Base-by-base conservation (phyloP, 169 alveolate genomes). In the Plasmodium knowlesi region DNA sequence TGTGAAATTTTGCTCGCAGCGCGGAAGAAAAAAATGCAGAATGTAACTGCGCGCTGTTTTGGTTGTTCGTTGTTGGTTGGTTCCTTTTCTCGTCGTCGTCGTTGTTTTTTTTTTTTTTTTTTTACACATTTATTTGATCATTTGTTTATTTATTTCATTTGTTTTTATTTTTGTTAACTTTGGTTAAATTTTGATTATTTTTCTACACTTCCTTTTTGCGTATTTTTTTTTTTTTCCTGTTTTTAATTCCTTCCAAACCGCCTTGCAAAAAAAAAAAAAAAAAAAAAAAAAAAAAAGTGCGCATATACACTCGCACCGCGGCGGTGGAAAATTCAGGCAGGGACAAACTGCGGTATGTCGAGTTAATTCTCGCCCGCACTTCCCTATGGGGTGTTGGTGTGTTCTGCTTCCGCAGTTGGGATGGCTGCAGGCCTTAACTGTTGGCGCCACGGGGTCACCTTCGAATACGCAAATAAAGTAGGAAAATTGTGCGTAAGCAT, bases 371-470 rank as follows among this genome's bases (percentile, higher is more conserved):
- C 8, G 37, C 37, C 37, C 25, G n/a, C 30, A 67, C 6, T 50
- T 50, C 5, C 30, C 76, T 67, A 14, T 67, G 76, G 41, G n/a
- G 12, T 3, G 39, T n/a, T 19, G 12, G 34, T 12, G 34, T 6
- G 76, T n/a, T 61, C 28, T 61, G 76, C 28, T 61, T 61, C 76
- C 34, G 76, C 76, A 19, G 76, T 28, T 67, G 30, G 76, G 76
- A 25, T 25, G 41, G 5, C 16, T n/a, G 76, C 37, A 67, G 41
- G 37, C 76, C 37, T 67, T 67, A 67, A 67, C 32, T n/a, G 76
- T 67, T 67, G 37, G 39, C 41, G 5, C 25, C 22, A 22, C 61
- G 61, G 57, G 61, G 25, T 50, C 14, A 50, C 61, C 61, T 12
- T 50, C 6, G 22, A 50, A 50, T 50, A 10, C 61, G 61, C 19